phyloP scores from a whole-genome alignment of 495 filamentous ascomycete genomes.

The Amorphotheca resinae region DNA sequence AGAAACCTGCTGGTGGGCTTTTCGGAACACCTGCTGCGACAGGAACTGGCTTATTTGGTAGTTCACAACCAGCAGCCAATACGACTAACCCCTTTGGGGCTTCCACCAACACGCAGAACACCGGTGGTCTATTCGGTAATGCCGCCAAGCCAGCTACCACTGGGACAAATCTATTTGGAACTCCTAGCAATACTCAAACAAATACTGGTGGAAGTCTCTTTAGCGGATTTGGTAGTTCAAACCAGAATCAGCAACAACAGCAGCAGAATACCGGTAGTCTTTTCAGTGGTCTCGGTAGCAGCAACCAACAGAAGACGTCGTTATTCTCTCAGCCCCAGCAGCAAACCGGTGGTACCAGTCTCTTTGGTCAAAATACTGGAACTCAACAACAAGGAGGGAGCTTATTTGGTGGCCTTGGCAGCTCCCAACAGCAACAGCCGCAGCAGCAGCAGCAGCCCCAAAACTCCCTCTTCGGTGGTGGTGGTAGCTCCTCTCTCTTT shows the following conservation, averaged over 20 bases:
- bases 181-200: conserved; percentile 23
- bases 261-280: conserved; percentile 32
- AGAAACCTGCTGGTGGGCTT: conserved; percentile 31
- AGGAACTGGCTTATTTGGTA: conserved; percentile 51
- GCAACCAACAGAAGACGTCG: conserved; percentile 29
- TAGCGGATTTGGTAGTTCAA: conserved; percentile 24
- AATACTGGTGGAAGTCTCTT: conserved; percentile 33
- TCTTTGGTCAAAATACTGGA: conserved; percentile 45
- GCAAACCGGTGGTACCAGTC: conserved; percentile 32
- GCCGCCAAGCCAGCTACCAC: conserved; percentile 22
- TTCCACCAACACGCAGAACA: conserved; percentile 26
- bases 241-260: conserved; percentile 46
- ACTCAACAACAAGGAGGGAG: conserved; percentile 35
- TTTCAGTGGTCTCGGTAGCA: conserved; percentile 31
- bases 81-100: conserved; percentile 16
- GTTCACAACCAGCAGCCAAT: conserved; percentile 26
- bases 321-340: conserved; percentile 29
- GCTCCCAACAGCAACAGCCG: conserved; percentile 34
- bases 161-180: conserved; percentile 24
- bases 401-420: conserved; percentile 27
- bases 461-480: conserved; percentile 1
- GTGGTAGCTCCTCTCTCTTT: conserved; percentile 21
- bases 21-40: conserved; percentile 32
- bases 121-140: conserved; percentile 41
- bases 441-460: conserved; percentile 25